Evolutionary conservation across 768 basidiomycete genomes (phyloP), one percentile per base, ranked within the genome.

Genomic region (Mycena pura): DNA sequence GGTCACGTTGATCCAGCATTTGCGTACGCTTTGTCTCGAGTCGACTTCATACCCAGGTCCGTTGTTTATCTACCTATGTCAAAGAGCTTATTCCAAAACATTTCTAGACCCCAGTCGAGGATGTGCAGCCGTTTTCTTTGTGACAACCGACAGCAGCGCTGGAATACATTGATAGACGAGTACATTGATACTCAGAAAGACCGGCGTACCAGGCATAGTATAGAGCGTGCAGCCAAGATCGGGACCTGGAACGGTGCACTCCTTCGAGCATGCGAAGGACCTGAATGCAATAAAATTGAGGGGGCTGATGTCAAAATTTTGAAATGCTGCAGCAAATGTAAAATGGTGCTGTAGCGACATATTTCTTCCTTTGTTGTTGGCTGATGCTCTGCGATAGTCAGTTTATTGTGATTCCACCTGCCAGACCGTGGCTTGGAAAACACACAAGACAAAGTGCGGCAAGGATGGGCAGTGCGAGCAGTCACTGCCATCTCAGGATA

Each of bases 211-310:
- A 44, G 19, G 36, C 27, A 52, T 11, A 24, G 7, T n/a, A 59
- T 59, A 15, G 57, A 59, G 31, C 49, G 57, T 11, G 49, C 40
- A 2, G 57, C 57, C 9, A 59, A 59, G 31, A 51, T 59, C 17
- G 57, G 57, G 6, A 29, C 50, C 5, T 59, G 57, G 57, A 19
- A 46, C 14, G 57, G 57, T 17, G 57, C 57, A 14, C 41, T 59
- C 6, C 13, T 51, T 52, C 43, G 57, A 38, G 11, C 21, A 13
- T 59, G 57, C 19, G 57, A 59, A 31, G 57, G 57, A 19, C 48
- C 57, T 4, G 41, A 17, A 25, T 59, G 57, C 50, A 10, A 10
- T 13, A 46, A 46, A 24, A 9, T 52, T 17, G 57, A 59, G 27
- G 49, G 50, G 6, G 13, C 5, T 2, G 34, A 44, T 17, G 25